These are phyloP conservation scores for Phytopythium oedochilum DNA, from an alignment of 352 stramenopile species.

Conservation along the genomic window DNA sequence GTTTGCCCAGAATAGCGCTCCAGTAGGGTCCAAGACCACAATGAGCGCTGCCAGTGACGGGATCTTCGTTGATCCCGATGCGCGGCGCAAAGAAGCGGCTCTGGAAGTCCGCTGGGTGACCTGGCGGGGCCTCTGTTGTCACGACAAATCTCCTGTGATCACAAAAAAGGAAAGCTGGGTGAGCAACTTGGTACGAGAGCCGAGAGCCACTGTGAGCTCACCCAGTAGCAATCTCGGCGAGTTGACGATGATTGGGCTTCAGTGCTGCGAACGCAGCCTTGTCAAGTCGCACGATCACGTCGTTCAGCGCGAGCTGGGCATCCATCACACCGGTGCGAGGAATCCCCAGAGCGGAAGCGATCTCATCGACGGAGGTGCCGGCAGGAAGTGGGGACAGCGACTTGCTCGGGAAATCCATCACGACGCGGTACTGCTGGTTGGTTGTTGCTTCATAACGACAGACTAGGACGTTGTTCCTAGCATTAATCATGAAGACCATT, in stretches of 20 bases:
- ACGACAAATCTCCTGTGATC: constrained; percentile 29
- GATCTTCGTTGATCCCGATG: constrained; percentile 87
- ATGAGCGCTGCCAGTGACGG: constrained; percentile 88
- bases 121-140: constrained; percentile 24
- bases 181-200: not conserved
- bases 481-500: too few relatives aligned
- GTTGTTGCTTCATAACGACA: constrained; percentile 20
- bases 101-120: constrained; percentile 22
- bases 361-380: not conserved
- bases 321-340: constrained; percentile 13
- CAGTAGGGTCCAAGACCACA: constrained; percentile 84
- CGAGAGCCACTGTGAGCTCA: constrained; percentile 3
- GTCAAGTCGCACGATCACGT: constrained; percentile 24
- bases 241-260: constrained; percentile 15
- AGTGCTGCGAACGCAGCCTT: constrained; percentile 13
- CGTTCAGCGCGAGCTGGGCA: constrained; percentile 12
- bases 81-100: constrained; percentile 84
- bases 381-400: constrained; percentile 1
- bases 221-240: constrained; percentile 12
- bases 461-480: constrained; percentile 47
- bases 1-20: constrained; percentile 19
- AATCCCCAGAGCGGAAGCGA: constrained; percentile 17
- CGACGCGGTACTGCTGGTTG: constrained; percentile 26
- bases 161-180: not conserved
- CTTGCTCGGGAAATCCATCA: constrained; percentile 57